These are phyloP conservation scores for Truncatella angustata DNA, from an alignment of 2,329 filamentous ascomycete genomes.

Conservation along the genomic window DNA sequence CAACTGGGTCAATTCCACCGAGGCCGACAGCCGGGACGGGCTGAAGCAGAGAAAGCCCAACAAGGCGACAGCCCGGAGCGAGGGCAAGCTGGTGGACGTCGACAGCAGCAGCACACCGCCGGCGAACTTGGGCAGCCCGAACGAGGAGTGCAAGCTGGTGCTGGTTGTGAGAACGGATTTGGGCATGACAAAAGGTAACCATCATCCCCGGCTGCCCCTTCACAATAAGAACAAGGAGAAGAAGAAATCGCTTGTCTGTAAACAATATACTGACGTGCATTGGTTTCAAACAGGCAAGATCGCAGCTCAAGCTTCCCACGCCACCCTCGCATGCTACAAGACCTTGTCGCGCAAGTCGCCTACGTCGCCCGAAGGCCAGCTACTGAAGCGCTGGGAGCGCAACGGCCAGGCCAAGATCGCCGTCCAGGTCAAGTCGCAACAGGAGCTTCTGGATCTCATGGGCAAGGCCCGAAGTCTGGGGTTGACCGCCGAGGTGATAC, in stretches of 20 bases:
- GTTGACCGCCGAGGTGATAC: slow-evolving; percentile 83
- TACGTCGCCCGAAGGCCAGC: slow-evolving; percentile 51
- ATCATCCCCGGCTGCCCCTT: background rate
- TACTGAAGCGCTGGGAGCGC: slow-evolving; percentile 83
- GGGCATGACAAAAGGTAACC: slow-evolving; percentile 91
- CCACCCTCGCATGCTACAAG: slow-evolving; percentile 98
- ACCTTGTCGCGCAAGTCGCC: slow-evolving; percentile 58
- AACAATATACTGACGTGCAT: background rate
- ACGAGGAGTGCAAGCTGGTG: slow-evolving; percentile 91
- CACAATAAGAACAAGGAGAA: no score
- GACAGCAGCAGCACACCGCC: slow-evolving; percentile 35
- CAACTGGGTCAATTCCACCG: slow-evolving; percentile 63
- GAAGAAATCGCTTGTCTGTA: background rate
- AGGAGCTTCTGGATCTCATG: slow-evolving; percentile 72
- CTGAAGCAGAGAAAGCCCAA: slow-evolving; percentile 29
- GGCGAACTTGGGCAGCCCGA: slow-evolving; percentile 27
- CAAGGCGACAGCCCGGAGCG: slow-evolving; percentile 17
- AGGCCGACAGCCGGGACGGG: slow-evolving; percentile 58
- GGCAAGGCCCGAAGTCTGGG: slow-evolving; percentile 80
- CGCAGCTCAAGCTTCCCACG: slow-evolving; percentile 90
- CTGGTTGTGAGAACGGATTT: slow-evolving; percentile 90
- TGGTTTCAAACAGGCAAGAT: slow-evolving; percentile 74
- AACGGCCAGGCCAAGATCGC: slow-evolving; percentile 91
- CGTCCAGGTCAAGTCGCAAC: slow-evolving; percentile 82
- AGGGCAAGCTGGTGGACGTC: slow-evolving; percentile 25